A percentile compares a stretch with the other conserved stretches of the same genome.
Evolutionary conservation across 2,329 filamentous ascomycete species (phyloP).

Genomic region (Boeremia exigua): DNA sequence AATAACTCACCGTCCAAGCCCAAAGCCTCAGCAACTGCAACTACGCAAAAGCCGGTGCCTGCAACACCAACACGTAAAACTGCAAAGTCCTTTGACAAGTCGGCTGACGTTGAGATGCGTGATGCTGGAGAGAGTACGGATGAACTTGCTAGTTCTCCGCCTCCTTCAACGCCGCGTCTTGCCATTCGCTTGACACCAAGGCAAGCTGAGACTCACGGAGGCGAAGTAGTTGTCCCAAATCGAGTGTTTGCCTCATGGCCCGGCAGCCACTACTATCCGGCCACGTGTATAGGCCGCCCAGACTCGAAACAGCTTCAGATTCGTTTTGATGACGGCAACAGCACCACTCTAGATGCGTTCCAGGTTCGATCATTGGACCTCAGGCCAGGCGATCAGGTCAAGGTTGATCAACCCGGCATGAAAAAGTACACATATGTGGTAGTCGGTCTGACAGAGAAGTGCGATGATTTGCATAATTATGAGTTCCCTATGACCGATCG

Average conservation of each 20-base stretch:
- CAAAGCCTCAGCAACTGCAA: constrained; percentile 1
- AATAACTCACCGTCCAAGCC: constrained; percentile 22
- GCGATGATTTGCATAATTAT: constrained; percentile 28
- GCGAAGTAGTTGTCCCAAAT: constrained; percentile 52
- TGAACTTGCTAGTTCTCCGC: constrained; percentile 29
- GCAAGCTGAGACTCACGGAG: neutral
- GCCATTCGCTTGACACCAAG: constrained; percentile 17
- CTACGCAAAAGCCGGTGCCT: constrained; percentile 15
- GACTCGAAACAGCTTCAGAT: constrained; percentile 52
- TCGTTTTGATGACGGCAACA: constrained; percentile 57
- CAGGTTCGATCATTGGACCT: constrained; percentile 54
- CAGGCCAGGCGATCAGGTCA: constrained; percentile 53
- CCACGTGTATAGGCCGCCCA: constrained; percentile 60
- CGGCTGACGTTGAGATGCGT: constrained; percentile 29
- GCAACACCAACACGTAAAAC: constrained; percentile 18
- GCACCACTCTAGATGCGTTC: constrained; percentile 48
- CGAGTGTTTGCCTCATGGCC: constrained; percentile 66
- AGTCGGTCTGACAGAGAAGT: constrained; percentile 50
- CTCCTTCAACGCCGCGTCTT: constrained; percentile 22
- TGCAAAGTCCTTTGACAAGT: neutral
- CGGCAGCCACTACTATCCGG: constrained; percentile 64
- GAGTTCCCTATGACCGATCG: constrained; percentile 50
- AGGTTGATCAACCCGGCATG: constrained; percentile 54
- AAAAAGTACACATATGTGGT: constrained; percentile 54
- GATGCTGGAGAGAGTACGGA: constrained; percentile 24